These are phyloP conservation scores for Pyrenophora graminea DNA, from an alignment of 2,329 filamentous ascomycete genomes.

Conservation along the genomic window DNA sequence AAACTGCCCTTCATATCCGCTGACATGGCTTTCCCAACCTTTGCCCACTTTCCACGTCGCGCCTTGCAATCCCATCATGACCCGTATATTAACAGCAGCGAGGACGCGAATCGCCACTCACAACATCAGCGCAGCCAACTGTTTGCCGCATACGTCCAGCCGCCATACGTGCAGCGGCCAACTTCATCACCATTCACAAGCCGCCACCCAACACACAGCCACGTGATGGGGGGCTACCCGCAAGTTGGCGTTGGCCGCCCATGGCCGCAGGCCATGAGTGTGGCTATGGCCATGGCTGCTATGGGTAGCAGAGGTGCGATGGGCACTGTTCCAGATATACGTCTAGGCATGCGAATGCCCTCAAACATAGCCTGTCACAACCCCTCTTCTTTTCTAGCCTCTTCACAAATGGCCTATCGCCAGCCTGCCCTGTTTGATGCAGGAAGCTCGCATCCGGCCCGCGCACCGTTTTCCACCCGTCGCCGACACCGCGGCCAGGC, in stretches of 20 bases:
- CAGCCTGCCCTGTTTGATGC: conserved; percentile 3
- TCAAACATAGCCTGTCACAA: background rate
- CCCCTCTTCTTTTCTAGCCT: background rate
- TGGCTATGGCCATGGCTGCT: conserved; percentile 2
- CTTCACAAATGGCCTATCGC: background rate
- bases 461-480: conserved; percentile 1
- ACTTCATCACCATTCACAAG: background rate
- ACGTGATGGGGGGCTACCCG: conserved; percentile 7
- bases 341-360: background rate
- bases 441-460: background rate
- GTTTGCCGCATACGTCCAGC: conserved; percentile 2
- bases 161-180: background rate
- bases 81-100: background rate
- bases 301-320: too few relatives aligned
- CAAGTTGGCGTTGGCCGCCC: background rate
- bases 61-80: background rate
- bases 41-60: background rate
- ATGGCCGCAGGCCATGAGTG: background rate
- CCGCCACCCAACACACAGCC: background rate
- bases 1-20: background rate
- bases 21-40: background rate
- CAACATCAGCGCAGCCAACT: background rate
- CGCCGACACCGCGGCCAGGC: conserved; percentile 6
- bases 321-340: background rate
- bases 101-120: background rate